Evolutionary conservation across 805 yeast species (phyloP), one percentile per base, ranked within the genome.

Genomic region (Candida pini): DNA sequence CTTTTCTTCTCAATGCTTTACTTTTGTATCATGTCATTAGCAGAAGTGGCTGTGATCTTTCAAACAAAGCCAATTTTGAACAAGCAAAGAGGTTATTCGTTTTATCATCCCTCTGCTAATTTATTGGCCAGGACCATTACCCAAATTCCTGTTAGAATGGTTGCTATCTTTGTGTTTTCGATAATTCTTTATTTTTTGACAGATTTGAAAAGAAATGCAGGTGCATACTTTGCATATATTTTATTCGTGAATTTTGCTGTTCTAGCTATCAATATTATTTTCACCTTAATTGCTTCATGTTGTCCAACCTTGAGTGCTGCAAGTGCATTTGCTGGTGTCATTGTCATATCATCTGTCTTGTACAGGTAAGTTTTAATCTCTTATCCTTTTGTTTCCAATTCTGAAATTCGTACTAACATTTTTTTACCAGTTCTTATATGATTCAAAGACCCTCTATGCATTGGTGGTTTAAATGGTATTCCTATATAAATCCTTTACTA

Each of bases 81-180:
- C 41, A 78, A 77, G 49, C 85, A 78, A 48, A 75, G 71, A 53
- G 65, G 77, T 30, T 77, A 73, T 48, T 76, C 81, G 15, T 66
- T 78, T 66, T 78, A 77, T 50, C 72, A 78, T 40, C 70, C 75
- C 25, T 69, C 83, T 23, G 81, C 81, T 26, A 82, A 78, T 59
- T 77, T 81, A 6, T 48, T 78, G 33, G 81, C 78, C 30, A 71
- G 71, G 44, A 72, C 74, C 50, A 58, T 78, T 27, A 72, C 81
- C 30, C 81, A 76, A 54, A 55, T 76, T 40, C 83, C 83, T 18
- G 62, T 71, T 18, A 76, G 76, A 47, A 60, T 71, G 36, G 54
- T 71, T 60, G 72, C 77, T 18, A 65, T 71, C 35, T 44, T 76
- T 26, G 58, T 72, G 39, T 58, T 76, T 39, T 69, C 75, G 1